Evolutionary conservation across 805 yeast genomes (phyloP), one percentile per base, ranked within the genome.

Genomic region (Kazachstania viticola): DNA sequence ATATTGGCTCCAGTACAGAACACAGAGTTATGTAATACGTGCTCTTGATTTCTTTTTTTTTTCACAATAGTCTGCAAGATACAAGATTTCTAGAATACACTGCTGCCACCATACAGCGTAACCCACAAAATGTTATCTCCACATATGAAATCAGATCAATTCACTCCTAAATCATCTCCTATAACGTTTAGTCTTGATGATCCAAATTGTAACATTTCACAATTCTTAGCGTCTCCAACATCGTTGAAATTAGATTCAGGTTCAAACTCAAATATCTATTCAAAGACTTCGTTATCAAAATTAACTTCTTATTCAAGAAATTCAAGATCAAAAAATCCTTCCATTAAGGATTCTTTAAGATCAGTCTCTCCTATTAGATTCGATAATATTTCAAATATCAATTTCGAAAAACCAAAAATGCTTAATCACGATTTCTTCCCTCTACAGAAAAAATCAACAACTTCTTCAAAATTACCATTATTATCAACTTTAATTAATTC

Each of bases 281-380:
- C 56, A 21, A n/a, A n/a, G n/a, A 54, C 59, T 4, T 54, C 59
- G 3, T 41, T 54, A 12, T 54, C 59, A 4, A 54, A 54, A 31
- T 37, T 54, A 25, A 49, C 45, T 30, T 53, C 51, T 28, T 24
- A 37, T 22, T 44, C 49, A 7, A 35, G 48, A 14, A 18, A 29
- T 18, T 47, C 48, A 14, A 28, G 14, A 27, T 9, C 40, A 39
- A 28, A 34, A 49, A 31, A 39, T 45, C 17, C 36, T 36, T 24
- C 40, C 49, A 9, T 21, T 9, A 29, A 21, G 7, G 48, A 50
- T 35, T 40, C 49, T 14, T 33, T 51, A n/a, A 42, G 56, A 28
- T 46, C 55, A 2, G 36, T 38, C 6, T 49, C 54, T 2, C 55
- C 55, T 4, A 51, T 48, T 12, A 41, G 54, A 21, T 44, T 48